A percentile compares a stretch with the other conserved stretches of the same genome.
Conservation (phyloP, 495 filamentous ascomycete genomes). For the Platismatia glauca region DNA sequence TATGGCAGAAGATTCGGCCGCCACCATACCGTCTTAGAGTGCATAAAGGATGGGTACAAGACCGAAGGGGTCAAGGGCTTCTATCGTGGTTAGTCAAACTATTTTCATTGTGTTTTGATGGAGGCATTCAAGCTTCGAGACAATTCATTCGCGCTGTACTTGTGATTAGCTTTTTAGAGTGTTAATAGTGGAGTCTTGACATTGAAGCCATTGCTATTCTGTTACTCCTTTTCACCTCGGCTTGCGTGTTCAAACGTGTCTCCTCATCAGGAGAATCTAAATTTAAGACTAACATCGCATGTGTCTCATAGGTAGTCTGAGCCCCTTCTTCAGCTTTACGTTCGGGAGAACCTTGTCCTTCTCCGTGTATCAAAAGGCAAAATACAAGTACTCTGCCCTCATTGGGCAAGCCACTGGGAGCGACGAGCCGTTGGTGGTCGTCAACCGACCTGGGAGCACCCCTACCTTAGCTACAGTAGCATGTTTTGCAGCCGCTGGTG, state of each 20-base stretch:
- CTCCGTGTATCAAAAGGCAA: slow-evolving; percentile 74
- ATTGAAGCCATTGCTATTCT: neutral
- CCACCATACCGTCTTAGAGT: slow-evolving; percentile 59
- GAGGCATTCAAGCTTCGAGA: neutral
- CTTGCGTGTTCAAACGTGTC: slow-evolving; percentile 7
- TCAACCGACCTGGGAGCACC: slow-evolving; percentile 53
- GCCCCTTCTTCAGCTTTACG: slow-evolving; percentile 71
- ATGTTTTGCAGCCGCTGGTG: slow-evolving; percentile 65
- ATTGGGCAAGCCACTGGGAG: slow-evolving; percentile 42
- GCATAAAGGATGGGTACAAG: slow-evolving; percentile 61
- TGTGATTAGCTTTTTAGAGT: neutral
- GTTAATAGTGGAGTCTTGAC: neutral
- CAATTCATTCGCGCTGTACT: neutral
- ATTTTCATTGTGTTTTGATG: neutral
- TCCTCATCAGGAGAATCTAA: neutral
- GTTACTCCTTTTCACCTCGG: neutral
- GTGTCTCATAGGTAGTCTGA: slow-evolving; percentile 46
- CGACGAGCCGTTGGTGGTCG: slow-evolving; percentile 56
- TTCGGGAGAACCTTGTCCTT: slow-evolving; percentile 75
- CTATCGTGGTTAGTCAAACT: slow-evolving; percentile 53
- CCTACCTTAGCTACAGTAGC: slow-evolving; percentile 56
- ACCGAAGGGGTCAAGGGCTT: slow-evolving; percentile 66
- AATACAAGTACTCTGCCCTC: slow-evolving; percentile 53
- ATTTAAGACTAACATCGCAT: neutral
- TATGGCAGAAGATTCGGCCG: slow-evolving; percentile 46